phyloP scores from a whole-genome alignment of 2,329 filamentous ascomycete genomes.

The Aspergillus pseudoviridinutans region DNA sequence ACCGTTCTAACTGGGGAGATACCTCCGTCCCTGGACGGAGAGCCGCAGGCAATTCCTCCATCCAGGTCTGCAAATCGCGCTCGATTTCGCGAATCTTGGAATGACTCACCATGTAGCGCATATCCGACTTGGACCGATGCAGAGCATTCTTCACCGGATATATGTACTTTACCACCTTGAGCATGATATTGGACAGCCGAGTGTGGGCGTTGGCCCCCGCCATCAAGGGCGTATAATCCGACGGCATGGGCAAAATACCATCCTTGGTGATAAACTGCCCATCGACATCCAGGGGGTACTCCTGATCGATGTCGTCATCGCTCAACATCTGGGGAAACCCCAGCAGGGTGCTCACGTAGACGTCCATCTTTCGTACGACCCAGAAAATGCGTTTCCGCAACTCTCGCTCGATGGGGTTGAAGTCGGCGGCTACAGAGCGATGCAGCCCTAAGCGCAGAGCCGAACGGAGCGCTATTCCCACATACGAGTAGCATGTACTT shows the following conservation, averaged over 20 bases:
- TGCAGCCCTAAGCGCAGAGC: constrained; percentile 76
- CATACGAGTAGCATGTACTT: constrained; percentile 74
- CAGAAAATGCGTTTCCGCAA: constrained; percentile 64
- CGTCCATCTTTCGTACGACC: constrained; percentile 49
- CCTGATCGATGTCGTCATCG: constrained; percentile 49
- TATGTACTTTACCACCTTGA: constrained; percentile 61
- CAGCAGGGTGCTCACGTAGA: constrained; percentile 48
- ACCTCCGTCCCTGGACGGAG: constrained; percentile 78
- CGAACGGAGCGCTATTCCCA: constrained; percentile 72
- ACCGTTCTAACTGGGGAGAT: constrained; percentile 71
- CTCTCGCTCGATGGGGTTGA: constrained; percentile 69
- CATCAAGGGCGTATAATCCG: constrained; percentile 54
- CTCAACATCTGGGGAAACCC: constrained; percentile 48
- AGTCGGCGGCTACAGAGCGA: constrained; percentile 63
- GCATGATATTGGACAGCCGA: constrained; percentile 52
- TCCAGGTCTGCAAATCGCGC: constrained; percentile 59
- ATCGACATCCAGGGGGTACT: constrained; percentile 43
- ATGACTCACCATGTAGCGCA: constrained; percentile 60
- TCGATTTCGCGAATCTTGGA: constrained; percentile 63
- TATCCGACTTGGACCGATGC: constrained; percentile 43
- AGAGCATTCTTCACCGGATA: constrained; percentile 56
- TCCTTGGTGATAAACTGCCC: constrained; percentile 45
- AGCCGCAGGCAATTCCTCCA: constrained; percentile 65
- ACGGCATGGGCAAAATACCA: constrained; percentile 52
- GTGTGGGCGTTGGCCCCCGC: constrained; percentile 59